Percentiles rank a stretch among this genome's conserved stretches.
phyloP scores from a whole-genome alignment of 1,139 yeast genomes.

The Yamadazyma conglobata region DNA sequence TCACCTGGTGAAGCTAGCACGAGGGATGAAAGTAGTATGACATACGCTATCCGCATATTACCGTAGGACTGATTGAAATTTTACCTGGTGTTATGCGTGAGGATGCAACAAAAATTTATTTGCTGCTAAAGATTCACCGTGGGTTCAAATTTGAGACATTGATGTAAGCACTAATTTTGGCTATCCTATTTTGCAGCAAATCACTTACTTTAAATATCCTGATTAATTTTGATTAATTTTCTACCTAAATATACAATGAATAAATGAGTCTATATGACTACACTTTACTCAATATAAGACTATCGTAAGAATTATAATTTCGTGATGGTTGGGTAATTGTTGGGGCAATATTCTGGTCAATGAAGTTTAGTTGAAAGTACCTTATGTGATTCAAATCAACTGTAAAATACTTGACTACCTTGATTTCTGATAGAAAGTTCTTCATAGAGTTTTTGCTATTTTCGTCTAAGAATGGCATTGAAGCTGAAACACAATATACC shows the following conservation, averaged over 20 bases:
- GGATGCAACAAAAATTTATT: too few species aligned
- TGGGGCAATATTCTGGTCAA: slow-evolving; percentile 18
- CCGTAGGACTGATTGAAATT: too few species aligned
- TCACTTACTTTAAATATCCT: too few species aligned
- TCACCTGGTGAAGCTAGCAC: slow-evolving; percentile 71
- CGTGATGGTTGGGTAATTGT: slow-evolving; percentile 1
- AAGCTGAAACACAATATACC: slow-evolving; percentile 1
- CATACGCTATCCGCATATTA: too few species aligned
- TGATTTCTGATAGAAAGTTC: neutral
- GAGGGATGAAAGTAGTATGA: slow-evolving; percentile 1
- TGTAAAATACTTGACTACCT: neutral
- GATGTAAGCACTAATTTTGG: too few species aligned
- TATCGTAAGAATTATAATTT: slow-evolving; percentile 8
- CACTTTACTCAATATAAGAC: slow-evolving; percentile 6
- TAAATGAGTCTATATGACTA: too few species aligned
- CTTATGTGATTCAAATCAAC: neutral
- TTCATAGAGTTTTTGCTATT: neutral
- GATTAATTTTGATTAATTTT: too few species aligned
- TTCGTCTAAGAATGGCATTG: neutral
- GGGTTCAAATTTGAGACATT: too few species aligned
- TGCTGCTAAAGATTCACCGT: too few species aligned
- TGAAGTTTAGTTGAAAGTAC: slow-evolving; percentile 22
- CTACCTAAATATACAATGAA: neutral
- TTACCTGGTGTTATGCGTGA: too few species aligned
- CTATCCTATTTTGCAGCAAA: too few species aligned